phyloP scores from a whole-genome alignment of 306 rosid species.

The Prunus davidiana region DNA sequence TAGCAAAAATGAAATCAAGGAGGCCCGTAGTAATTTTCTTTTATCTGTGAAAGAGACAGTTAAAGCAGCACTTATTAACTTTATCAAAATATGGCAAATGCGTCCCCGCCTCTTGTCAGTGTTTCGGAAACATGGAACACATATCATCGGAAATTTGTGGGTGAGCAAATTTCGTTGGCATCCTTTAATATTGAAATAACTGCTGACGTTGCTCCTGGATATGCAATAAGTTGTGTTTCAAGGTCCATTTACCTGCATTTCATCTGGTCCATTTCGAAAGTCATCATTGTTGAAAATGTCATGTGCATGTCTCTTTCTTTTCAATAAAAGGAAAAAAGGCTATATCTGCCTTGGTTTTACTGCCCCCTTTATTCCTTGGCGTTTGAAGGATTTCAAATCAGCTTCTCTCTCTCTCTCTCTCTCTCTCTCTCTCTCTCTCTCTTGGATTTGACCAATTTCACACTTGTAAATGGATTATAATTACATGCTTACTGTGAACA shows the following conservation, averaged over 20 bases:
- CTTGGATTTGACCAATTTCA: neutral
- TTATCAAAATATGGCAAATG: conserved; percentile 73
- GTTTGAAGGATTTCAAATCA: neutral
- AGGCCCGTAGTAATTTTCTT: conserved; percentile 48
- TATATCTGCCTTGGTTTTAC: neutral
- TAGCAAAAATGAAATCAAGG: conserved; percentile 61
- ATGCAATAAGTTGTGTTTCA: neutral
- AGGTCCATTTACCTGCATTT: neutral
- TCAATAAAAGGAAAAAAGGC: neutral
- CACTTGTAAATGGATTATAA: neutral
- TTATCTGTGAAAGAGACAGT: conserved; percentile 69
- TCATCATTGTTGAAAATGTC: too few relatives aligned
- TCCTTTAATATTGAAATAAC: too few relatives aligned
- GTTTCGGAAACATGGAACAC: conserved; percentile 58
- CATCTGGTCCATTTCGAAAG: neutral
- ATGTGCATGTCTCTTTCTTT: too few relatives aligned
- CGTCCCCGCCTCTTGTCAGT: conserved; percentile 49
- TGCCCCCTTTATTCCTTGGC: neutral
- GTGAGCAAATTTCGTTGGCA: conserved; percentile 42
- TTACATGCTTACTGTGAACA: neutral
- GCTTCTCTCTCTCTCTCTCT: too few relatives aligned
- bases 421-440: neutral
- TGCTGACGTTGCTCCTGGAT: neutral
- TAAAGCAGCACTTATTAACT: conserved; percentile 62
- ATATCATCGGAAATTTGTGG: conserved; percentile 60